phyloP scores from a whole-genome alignment of 2,329 filamentous ascomycete genomes.

The Dothideomycetes sp. region DNA sequence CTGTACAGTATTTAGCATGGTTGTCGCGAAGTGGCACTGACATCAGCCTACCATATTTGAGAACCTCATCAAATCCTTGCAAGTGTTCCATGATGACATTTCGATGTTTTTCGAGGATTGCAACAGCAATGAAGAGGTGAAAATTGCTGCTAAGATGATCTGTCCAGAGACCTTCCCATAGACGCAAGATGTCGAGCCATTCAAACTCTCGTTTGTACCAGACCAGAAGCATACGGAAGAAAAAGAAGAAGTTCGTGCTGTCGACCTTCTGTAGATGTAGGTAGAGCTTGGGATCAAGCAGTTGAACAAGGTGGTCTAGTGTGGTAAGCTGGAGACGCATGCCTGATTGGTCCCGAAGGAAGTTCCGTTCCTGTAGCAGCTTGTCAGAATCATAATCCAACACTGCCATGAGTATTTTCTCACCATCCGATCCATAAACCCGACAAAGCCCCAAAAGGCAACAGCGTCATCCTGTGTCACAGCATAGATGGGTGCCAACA shows the following conservation, averaged over 20 bases:
- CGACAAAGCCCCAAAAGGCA: constrained; percentile 92
- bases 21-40: background rate
- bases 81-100: constrained; percentile 93
- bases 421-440: constrained; percentile 93
- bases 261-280: constrained; percentile 80
- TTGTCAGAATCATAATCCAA: background rate
- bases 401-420: constrained; percentile 4
- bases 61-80: constrained; percentile 87
- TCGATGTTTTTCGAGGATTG: constrained; percentile 79
- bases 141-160: constrained; percentile 83
- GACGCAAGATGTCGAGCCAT: constrained; percentile 72
- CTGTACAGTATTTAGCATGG: constrained; percentile 30
- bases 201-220: constrained; percentile 98
- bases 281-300: constrained; percentile 93
- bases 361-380: constrained; percentile 65
- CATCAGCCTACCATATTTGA: constrained; percentile 70
- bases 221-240: constrained; percentile 96
- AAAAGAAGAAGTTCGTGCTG: constrained; percentile 99
- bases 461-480: constrained; percentile 95
- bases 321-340: constrained; percentile 89
- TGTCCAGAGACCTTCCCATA: constrained; percentile 95
- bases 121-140: constrained; percentile 86
- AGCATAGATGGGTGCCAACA: constrained; percentile 90
- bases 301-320: constrained; percentile 86
- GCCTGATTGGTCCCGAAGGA: constrained; percentile 86